phyloP scores from a whole-genome alignment of 306 rosid genomes.

The Vigna angularis region DNA sequence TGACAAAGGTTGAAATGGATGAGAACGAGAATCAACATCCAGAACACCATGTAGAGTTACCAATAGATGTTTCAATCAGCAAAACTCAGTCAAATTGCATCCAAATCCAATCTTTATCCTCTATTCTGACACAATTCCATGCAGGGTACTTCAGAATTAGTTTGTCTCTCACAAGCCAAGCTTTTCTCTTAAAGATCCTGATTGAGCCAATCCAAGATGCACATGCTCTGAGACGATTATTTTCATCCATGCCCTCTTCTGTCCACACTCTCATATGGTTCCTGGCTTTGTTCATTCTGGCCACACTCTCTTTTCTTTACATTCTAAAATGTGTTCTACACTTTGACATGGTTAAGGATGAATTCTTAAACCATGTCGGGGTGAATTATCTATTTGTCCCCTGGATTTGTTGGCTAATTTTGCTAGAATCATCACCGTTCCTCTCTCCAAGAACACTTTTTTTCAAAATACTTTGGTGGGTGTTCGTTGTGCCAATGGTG shows the following conservation, averaged over 20 bases:
- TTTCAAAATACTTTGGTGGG: constrained; percentile 52
- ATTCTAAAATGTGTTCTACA: constrained; percentile 56
- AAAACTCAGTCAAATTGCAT: constrained; percentile 31
- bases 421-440: constrained; percentile 60
- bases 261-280: constrained; percentile 53
- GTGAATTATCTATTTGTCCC: constrained; percentile 65
- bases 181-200: constrained; percentile 58
- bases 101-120: constrained; percentile 22
- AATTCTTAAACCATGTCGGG: constrained; percentile 55
- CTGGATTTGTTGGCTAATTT: constrained; percentile 61
- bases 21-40: constrained; percentile 23
- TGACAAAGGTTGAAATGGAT: constrained; percentile 8
- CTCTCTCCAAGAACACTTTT: constrained; percentile 19
- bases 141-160: constrained; percentile 72
- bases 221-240: constrained; percentile 41
- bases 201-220: constrained; percentile 50
- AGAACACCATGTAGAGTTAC: constrained; percentile 31
- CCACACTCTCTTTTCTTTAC: constrained; percentile 53
- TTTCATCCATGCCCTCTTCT: constrained; percentile 49
- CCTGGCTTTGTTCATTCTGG: constrained; percentile 47
- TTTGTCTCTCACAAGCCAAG: constrained; percentile 59
- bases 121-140: constrained; percentile 49
- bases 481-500: constrained; percentile 52
- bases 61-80: constrained; percentile 24
- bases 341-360: constrained; percentile 53